Evolutionary conservation across 306 rosid species (phyloP), one percentile per base, ranked within the genome.

Genomic region (Prunus davidiana): DNA sequence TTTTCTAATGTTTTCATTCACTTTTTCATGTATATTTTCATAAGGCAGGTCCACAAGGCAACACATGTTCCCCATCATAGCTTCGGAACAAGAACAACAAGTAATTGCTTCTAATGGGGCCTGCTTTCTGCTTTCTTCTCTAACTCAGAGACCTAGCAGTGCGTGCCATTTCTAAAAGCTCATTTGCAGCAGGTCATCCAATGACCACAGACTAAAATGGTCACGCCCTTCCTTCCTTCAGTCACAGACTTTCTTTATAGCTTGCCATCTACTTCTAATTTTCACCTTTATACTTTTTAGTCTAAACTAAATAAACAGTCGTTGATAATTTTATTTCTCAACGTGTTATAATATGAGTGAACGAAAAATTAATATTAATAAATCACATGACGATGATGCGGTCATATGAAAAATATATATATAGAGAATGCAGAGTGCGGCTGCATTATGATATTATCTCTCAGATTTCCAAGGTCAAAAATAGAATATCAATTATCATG

Each of bases 1-100:
- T 34, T 52, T 71, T 24, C 24, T 8, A 11, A 56, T n/a, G 34
- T 55, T 34, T 65, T 56, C 76, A 38, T 54, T 52, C 55, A 30
- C 52, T 32, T 71, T 55, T 54, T 34, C 10, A 6, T 32, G 38
- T 7, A 16, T 18, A 11, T n/a, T 19, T 22, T 20, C n/a, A 1
- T 7, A 55, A 8, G 64, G 38, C 50, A 58, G 67, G 67, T 57
- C 67, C 68, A 73, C 57, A 43, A 5, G 68, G 27, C 58, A 18
- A 12, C 69, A 73, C 68, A 72, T 57, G 76, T 57, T 72, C 76
- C 76, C 76, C 76, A 41, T 56, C 67, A 72, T 45, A 73, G 69
- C 77, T 60, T 73, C 57, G 60, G 11, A 45, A 73, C 43, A 38
- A 61, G 12, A 73, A 25, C 2, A 72, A 25, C 46, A 15, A 46